Percentiles rank a stretch among this genome's conserved stretches.
These are phyloP conservation scores for Aspergillus aculeatinus DNA, from an alignment of 2,329 filamentous ascomycete genomes.

Conservation along the genomic window DNA sequence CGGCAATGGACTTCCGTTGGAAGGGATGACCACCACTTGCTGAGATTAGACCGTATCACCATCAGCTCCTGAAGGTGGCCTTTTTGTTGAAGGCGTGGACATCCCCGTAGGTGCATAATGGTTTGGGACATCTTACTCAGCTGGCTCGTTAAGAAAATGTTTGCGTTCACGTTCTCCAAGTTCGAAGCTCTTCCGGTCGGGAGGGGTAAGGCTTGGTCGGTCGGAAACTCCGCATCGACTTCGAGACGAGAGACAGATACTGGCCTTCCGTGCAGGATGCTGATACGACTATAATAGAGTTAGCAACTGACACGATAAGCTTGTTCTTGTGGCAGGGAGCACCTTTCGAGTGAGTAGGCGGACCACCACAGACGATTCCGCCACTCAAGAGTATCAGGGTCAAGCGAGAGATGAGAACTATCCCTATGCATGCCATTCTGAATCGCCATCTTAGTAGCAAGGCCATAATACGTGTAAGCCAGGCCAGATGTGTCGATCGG, in stretches of 20 bases:
- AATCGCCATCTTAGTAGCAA: constrained; percentile 54
- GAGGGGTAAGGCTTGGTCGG: background rate
- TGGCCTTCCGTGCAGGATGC: background rate
- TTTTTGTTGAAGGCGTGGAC: background rate
- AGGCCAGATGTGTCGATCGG: constrained; percentile 54
- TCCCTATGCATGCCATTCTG: constrained; percentile 58
- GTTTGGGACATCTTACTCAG: background rate
- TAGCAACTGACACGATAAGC: background rate
- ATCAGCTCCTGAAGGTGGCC: too few relatives aligned
- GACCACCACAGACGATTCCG: constrained; percentile 57
- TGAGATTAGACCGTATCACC: too few relatives aligned
- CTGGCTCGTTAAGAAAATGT: background rate
- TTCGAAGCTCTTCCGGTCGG: background rate
- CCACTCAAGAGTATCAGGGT: constrained; percentile 47
- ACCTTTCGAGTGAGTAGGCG: constrained; percentile 54
- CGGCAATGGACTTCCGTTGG: too few relatives aligned
- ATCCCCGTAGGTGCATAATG: background rate
- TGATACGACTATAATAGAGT: background rate
- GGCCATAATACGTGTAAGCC: constrained; percentile 53
- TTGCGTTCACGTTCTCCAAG: background rate
- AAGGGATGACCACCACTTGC: too few relatives aligned
- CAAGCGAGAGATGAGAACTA: constrained; percentile 42
- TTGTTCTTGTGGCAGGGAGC: background rate
- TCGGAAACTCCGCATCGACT: background rate
- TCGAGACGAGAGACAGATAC: background rate